Evolutionary conservation across 768 basidiomycete species (phyloP).

Genomic region (Suillus ampliporus): DNA sequence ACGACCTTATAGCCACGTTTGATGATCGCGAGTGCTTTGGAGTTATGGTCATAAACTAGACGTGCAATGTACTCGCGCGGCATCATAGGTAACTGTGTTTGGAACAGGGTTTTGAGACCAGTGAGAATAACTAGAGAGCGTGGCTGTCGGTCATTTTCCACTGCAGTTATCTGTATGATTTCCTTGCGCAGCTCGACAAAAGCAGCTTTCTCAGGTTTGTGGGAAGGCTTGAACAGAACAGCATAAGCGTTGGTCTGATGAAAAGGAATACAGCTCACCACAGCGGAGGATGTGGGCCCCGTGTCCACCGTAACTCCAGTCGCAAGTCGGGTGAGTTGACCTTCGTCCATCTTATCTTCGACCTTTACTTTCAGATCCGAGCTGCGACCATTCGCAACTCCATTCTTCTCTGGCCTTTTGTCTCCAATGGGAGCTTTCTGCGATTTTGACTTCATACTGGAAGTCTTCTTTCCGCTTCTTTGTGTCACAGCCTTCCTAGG

Average conservation of each 20-base stretch:
- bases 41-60: conserved; percentile 90
- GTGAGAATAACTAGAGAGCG: conserved; percentile 86
- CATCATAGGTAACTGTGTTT: conserved; percentile 98
- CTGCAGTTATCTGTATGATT: conserved; percentile 82
- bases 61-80: conserved; percentile 98
- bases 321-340: conserved; percentile 75
- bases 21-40: conserved; percentile 92
- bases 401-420: conserved; percentile 44
- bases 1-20: conserved; percentile 96
- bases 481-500: conserved; percentile 39
- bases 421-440: conserved; percentile 56
- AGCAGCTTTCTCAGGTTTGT: conserved; percentile 77
- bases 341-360: conserved; percentile 82
- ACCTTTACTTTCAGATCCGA: conserved; percentile 63
- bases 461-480: conserved; percentile 59
- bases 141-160: conserved; percentile 80
- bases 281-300: conserved; percentile 48
- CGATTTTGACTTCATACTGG: conserved; percentile 64
- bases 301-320: conserved; percentile 83
- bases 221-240: conserved; percentile 48
- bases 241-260: conserved; percentile 5
- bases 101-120: conserved; percentile 96
- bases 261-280: conserved; percentile 43
- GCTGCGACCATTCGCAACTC: conserved; percentile 52
- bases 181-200: conserved; percentile 80